Conservation (phyloP, 1,139 yeast genomes). For the Petasospora rhodanensis region DNA sequence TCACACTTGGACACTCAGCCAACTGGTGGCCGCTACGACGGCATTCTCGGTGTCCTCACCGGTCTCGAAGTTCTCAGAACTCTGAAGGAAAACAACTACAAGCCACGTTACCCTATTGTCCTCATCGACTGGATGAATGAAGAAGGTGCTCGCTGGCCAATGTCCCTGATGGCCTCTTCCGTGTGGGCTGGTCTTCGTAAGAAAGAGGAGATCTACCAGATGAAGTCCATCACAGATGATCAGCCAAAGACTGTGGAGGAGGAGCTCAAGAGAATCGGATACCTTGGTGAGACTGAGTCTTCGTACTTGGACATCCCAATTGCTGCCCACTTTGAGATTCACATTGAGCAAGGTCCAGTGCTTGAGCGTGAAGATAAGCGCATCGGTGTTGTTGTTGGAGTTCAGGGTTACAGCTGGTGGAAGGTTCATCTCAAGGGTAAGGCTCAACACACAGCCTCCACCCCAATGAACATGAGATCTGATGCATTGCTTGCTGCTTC, state of each 20-base stretch:
- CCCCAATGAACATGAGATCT: slow-evolving; percentile 58
- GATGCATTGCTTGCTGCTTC: slow-evolving; percentile 62
- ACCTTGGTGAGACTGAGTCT: slow-evolving; percentile 48
- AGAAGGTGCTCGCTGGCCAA: slow-evolving; percentile 74
- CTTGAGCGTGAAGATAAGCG: slow-evolving; percentile 50
- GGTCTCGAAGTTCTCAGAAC: slow-evolving; percentile 67
- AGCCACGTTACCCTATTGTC: slow-evolving; percentile 65
- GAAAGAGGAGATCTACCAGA: slow-evolving; percentile 44
- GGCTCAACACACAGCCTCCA: slow-evolving; percentile 71
- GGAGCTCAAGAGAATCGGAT: slow-evolving; percentile 60
- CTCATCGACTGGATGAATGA: slow-evolving; percentile 71
- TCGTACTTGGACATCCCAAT: slow-evolving; percentile 49
- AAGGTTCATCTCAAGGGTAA: slow-evolving; percentile 51
- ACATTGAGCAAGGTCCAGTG: slow-evolving; percentile 74
- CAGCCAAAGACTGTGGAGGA: slow-evolving; percentile 46
- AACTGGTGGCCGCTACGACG: slow-evolving; percentile 75
- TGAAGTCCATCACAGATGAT: slow-evolving; percentile 51
- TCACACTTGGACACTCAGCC: slow-evolving; percentile 78
- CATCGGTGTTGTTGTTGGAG: slow-evolving; percentile 65
- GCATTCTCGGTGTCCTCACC: slow-evolving; percentile 61
- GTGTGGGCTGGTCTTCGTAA: slow-evolving; percentile 57
- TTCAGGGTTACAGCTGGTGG: slow-evolving; percentile 64
- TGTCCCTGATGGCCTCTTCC: slow-evolving; percentile 58
- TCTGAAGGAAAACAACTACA: slow-evolving; percentile 50
- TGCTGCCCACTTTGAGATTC: slow-evolving; percentile 68